phyloP scores from a whole-genome alignment of 768 basidiomycete species.

The Pleurotus tuber-regium region DNA sequence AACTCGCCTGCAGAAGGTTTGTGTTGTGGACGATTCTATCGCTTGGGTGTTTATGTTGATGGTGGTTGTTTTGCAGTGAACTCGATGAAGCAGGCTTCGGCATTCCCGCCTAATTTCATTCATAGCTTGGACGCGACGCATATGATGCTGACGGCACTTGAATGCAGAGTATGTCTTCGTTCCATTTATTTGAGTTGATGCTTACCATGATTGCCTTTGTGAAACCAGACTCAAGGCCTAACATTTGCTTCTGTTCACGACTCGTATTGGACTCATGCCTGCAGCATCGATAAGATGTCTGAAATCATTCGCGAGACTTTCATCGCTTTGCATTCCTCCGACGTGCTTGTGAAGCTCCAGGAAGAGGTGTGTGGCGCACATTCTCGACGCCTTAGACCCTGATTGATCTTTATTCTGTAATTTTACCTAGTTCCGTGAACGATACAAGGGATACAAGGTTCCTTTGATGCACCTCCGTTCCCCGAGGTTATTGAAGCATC shows the following conservation, averaged over 20 bases:
- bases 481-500: slow-evolving; percentile 33
- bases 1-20: slow-evolving; percentile 65
- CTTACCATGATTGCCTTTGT: slow-evolving; percentile 5
- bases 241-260: slow-evolving; percentile 97
- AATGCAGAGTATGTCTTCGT: slow-evolving; percentile 66
- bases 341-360: slow-evolving; percentile 71
- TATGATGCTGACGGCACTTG: slow-evolving; percentile 95
- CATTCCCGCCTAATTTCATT: slow-evolving; percentile 99
- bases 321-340: slow-evolving; percentile 85
- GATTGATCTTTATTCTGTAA: not conserved
- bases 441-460: slow-evolving; percentile 72
- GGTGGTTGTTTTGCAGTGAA: slow-evolving; percentile 56
- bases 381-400: slow-evolving; percentile 1
- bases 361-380: slow-evolving; percentile 56
- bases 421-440: slow-evolving; percentile 58
- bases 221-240: slow-evolving; percentile 67
- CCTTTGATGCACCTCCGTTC: slow-evolving; percentile 50
- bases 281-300: slow-evolving; percentile 84
- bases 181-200: not conserved
- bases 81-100: slow-evolving; percentile 83
- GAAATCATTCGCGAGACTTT: slow-evolving; percentile 89
- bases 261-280: slow-evolving; percentile 98
- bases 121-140: slow-evolving; percentile 98
- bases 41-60: not conserved
- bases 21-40: slow-evolving; percentile 10